Evolutionary conservation across 2,329 filamentous ascomycete genomes (phyloP), one percentile per base, ranked within the genome.

Genomic region (Penicillium frequentans): DNA sequence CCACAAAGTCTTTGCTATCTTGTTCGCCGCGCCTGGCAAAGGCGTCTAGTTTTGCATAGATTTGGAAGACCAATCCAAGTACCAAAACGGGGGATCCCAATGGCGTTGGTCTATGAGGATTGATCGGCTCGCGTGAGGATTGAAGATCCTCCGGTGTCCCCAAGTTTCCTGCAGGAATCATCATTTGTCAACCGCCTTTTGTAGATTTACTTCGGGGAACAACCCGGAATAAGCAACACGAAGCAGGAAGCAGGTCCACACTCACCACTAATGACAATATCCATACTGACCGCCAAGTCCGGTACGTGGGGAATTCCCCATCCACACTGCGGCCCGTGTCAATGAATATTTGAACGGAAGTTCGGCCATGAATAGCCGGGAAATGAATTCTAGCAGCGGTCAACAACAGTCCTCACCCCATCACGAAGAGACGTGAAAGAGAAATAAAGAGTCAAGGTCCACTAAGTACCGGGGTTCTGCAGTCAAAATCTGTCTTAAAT

Each of bases 221-320:
- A 35, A 9, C 23, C 14, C 33, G 33, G 14, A 42, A 37, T 39
- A 13, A 50, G 33, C 48, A 14, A 42, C 23, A 24, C 8, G n/a
- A 26, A 39, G 14, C 19, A 45, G 19, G 29, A 33, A 13, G 31
- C 14, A 52, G n/a, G 21, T 13, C n/a, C 49, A 26, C 21, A 46
- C 59, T 58, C 49, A 63, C 61, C 61, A 54, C 61, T 63, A 21
- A 63, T 63, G 16, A 63, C 61, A 24, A 63, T 59, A 16, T 63
- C 61, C 61, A 63, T 63, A 48, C 61, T 63, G 31, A 63, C 59
- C 11, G 61, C 61, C 53, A 63, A 49, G 44, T 63, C 61, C 10
- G 59, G 57, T 21, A 63, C 59, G 35, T 63, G 56, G 5, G 59
- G 35, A 63, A 63, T 29, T 63, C 61, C 29, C 46, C 51, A 35